Percentiles rank a stretch among this genome's conserved stretches.
phyloP scores from a whole-genome alignment of 78 protist species.

The Dictyostelium purpureum region DNA sequence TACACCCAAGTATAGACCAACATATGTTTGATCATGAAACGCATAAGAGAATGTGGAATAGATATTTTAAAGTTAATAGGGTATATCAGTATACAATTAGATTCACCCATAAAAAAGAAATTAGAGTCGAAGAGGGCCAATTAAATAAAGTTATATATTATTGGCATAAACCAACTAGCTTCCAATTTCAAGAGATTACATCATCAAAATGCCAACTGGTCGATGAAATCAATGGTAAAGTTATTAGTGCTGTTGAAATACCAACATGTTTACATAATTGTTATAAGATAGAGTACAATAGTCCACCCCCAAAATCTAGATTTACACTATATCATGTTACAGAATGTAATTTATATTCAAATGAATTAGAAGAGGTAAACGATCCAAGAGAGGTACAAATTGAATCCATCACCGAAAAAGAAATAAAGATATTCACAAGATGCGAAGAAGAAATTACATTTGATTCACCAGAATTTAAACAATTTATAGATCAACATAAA shows the following conservation, averaged over 20 bases:
- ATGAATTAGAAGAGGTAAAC: neutral
- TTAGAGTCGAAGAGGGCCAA: neutral
- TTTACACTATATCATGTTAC: neutral
- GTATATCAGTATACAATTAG: neutral
- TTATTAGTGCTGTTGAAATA: neutral
- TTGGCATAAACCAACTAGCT: neutral
- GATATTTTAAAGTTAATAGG: neutral
- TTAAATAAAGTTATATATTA: neutral
- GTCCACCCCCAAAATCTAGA: no score
- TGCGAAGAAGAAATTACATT: neutral
- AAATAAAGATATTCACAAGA: neutral
- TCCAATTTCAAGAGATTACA: neutral
- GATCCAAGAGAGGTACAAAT: neutral
- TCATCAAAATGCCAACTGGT: neutral
- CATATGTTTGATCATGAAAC: conserved; percentile 6
- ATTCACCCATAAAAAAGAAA: neutral
- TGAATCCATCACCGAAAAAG: neutral
- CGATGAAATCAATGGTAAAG: neutral
- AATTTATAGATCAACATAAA: neutral
- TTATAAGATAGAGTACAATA: neutral
- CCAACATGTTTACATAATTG: neutral
- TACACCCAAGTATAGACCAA: neutral
- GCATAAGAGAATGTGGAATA: neutral
- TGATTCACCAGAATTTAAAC: neutral
- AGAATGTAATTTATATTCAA: neutral